Evolutionary conservation across 2,329 filamentous ascomycete species (phyloP).

Genomic region (Hypoxylon sp.): DNA sequence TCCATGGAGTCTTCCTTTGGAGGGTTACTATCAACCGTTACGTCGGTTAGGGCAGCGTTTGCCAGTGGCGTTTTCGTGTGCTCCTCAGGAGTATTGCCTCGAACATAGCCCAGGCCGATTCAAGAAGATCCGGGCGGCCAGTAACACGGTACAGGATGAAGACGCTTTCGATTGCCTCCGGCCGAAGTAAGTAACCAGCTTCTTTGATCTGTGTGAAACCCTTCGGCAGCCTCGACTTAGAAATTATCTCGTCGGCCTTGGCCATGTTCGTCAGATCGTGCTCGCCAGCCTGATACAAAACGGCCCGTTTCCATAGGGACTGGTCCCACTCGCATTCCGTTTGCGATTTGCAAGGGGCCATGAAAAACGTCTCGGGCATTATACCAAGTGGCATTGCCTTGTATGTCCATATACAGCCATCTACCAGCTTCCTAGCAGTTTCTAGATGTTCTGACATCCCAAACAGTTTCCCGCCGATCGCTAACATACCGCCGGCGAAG

Average conservation of each 20-base stretch:
- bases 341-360: slow-evolving; percentile 58
- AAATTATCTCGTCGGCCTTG: slow-evolving; percentile 42
- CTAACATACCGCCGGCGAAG: slow-evolving; percentile 67
- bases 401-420: slow-evolving; percentile 69
- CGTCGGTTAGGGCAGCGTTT: slow-evolving; percentile 49
- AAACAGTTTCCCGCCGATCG: slow-evolving; percentile 64
- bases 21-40: slow-evolving; percentile 41
- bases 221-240: slow-evolving; percentile 43
- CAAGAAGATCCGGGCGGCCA: slow-evolving; percentile 45
- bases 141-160: slow-evolving; percentile 51
- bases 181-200: slow-evolving; percentile 49
- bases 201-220: slow-evolving; percentile 50
- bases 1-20: slow-evolving; percentile 51
- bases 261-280: slow-evolving; percentile 27
- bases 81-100: slow-evolving; percentile 47
- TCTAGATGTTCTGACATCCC: slow-evolving; percentile 60
- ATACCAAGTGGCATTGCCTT: slow-evolving; percentile 63
- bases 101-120: slow-evolving; percentile 51
- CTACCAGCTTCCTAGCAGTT: slow-evolving; percentile 61
- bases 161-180: slow-evolving; percentile 53
- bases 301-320: slow-evolving; percentile 48
- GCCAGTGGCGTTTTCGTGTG: slow-evolving; percentile 48
- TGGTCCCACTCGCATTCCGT: slow-evolving; percentile 53
- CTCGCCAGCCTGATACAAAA: slow-evolving; percentile 42
- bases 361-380: slow-evolving; percentile 66